These are phyloP conservation scores for Candida succiphila DNA, from an alignment of 805 yeast species.

Conservation along the genomic window DNA sequence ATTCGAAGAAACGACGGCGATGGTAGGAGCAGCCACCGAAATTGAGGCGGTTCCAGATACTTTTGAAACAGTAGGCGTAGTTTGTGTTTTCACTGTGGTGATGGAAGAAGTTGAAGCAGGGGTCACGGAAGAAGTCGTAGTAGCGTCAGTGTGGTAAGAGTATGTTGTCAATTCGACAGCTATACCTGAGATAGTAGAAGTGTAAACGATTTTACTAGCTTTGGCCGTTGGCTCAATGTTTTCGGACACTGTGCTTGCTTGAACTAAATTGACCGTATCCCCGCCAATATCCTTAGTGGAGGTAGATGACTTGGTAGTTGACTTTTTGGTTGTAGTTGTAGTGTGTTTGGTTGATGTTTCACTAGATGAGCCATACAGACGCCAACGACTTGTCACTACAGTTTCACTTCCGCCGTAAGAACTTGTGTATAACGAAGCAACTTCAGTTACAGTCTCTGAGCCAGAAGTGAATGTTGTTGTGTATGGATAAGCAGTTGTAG, in stretches of 20 bases:
- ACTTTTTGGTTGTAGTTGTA: constrained; percentile 4
- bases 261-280: constrained; percentile 11
- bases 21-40: constrained; percentile 5
- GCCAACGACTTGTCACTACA: constrained; percentile 3
- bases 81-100: background rate
- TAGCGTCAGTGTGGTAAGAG: background rate
- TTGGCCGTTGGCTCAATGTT: constrained; percentile 8
- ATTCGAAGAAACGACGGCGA: constrained; percentile 4
- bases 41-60: constrained; percentile 2
- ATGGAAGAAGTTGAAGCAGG: background rate
- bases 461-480: background rate
- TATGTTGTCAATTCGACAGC: constrained; percentile 17
- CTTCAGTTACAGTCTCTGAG: constrained; percentile 8
- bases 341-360: constrained; percentile 8
- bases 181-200: constrained; percentile 15
- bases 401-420: constrained; percentile 2
- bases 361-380: constrained; percentile 3
- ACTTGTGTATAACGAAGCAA: constrained; percentile 1
- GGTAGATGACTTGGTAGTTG: constrained; percentile 4
- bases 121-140: background rate
- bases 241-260: constrained; percentile 10
- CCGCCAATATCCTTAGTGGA: background rate
- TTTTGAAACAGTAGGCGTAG: constrained; percentile 1
- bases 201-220: constrained; percentile 11
- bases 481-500: constrained; percentile 14